Percentiles rank a stretch among this genome's conserved stretches.
phyloP scores from a whole-genome alignment of 345 rosid genomes.

The Adansonia digitata region DNA sequence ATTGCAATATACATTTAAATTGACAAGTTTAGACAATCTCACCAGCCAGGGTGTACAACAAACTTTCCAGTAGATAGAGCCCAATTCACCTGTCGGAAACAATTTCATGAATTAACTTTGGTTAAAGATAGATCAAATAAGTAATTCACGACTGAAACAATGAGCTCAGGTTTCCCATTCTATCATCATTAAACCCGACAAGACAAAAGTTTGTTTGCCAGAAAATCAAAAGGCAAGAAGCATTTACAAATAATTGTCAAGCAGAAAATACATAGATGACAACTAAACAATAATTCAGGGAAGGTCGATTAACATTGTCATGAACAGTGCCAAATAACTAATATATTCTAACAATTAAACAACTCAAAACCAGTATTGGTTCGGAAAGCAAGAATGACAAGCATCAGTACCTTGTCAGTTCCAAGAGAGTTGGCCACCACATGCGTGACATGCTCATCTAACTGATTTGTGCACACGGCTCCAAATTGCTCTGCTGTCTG shows the following conservation, averaged over 20 bases:
- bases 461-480: constrained; percentile 83
- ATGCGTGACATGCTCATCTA: constrained; percentile 91
- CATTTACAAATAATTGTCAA: not conserved
- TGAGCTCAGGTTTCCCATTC: not conserved
- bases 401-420: constrained; percentile 77
- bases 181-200: not conserved
- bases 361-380: not conserved
- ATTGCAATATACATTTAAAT: not conserved
- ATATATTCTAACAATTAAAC: not conserved
- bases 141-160: not conserved
- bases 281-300: not conserved
- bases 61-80: constrained; percentile 67
- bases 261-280: not conserved
- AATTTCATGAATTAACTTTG: constrained; percentile 10
- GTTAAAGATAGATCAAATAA: not conserved
- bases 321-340: not conserved
- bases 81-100: constrained; percentile 86
- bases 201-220: not conserved
- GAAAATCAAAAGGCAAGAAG: not conserved
- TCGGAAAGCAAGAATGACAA: not conserved
- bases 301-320: not conserved
- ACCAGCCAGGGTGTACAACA: constrained; percentile 98
- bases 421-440: constrained; percentile 95
- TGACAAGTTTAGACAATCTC: constrained; percentile 25
- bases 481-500: constrained; percentile 98